Percentiles rank a stretch among this genome's conserved stretches.
Evolutionary conservation across 2,329 filamentous ascomycete genomes (phyloP).

Genomic region (Didymella keratinophila): DNA sequence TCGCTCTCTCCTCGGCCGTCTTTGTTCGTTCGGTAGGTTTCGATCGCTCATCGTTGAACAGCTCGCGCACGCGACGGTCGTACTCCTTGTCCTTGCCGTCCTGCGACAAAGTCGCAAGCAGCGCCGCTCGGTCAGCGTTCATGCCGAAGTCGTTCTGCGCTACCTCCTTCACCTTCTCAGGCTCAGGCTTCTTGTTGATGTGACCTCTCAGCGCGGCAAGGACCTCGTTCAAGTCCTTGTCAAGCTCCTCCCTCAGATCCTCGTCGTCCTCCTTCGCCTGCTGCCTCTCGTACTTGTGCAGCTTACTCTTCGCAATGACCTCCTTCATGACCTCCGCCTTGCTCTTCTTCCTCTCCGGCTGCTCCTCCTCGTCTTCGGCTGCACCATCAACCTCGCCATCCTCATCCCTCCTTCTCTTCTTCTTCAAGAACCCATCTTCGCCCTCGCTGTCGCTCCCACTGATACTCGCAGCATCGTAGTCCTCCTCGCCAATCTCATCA

Average conservation of each 20-base stretch:
- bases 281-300: conserved; percentile 93
- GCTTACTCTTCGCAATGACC: conserved; percentile 95
- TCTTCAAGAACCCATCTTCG: conserved; percentile 49
- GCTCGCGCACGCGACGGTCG: conserved; percentile 80
- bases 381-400: conserved; percentile 48
- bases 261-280: conserved; percentile 92
- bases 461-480: conserved; percentile 82
- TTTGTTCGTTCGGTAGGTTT: conserved; percentile 87
- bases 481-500: conserved; percentile 63
- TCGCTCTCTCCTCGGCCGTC: conserved; percentile 60
- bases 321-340: conserved; percentile 99
- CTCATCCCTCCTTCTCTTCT: conserved; percentile 57
- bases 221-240: conserved; percentile 81
- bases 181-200: conserved; percentile 57
- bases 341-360: conserved; percentile 85
- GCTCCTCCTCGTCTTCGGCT: conserved; percentile 45
- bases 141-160: conserved; percentile 53
- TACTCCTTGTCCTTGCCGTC: conserved; percentile 83
- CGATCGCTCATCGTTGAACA: conserved; percentile 84
- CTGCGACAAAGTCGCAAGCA: conserved; percentile 68
- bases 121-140: conserved; percentile 69
- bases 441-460: conserved; percentile 53
- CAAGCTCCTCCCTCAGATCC: conserved; percentile 81
- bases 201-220: conserved; percentile 72
- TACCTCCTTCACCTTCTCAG: conserved; percentile 52